Base-by-base conservation (phyloP, 2,329 filamentous ascomycete genomes). In the Knoxdaviesia proteae region DNA sequence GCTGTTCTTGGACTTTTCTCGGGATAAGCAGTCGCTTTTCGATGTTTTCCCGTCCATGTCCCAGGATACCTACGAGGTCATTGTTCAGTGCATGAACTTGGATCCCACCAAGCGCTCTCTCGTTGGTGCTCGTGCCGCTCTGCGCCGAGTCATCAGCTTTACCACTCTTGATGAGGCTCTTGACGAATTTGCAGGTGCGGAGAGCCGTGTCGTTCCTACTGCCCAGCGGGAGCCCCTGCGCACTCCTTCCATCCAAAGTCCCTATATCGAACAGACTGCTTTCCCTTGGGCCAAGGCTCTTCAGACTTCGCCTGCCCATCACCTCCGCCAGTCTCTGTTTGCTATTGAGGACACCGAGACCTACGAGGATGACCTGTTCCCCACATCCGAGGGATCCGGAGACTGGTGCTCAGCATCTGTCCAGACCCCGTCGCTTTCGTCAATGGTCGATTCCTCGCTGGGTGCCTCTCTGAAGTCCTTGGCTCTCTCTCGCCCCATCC, bases 41-140 rank as follows among this genome's bases (percentile, higher is more conserved):
- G 90, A 98, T 58, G 84, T 96, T 53, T 98, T 98, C 60, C 87
- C 90, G 36, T 87, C 83, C 59, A 94, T 98, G 88, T 96, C 88
- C 41, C 84, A 94, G 59, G 90, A 98, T 59, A 94, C 90, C 0
- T 98, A 83, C 54, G 86, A 94, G 60, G 84, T 98, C 50, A 76
- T 98, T 59, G 76, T 79, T 42, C 74, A 93, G 61, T 92, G 84
- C 58, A 74, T 98, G 73, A 84, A 84, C 52, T 64, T 98, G 51
- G 88, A 98, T 56, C 90, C 90, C 7, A 73, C 71, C 58, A 92
- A 86, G 67, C 81, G 90, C 44, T 92, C 87, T 34, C 67, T 98
- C 40, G 65, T 71, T 33, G 82, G 74, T 46, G 77, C 84, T 47
- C 83, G 83, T 50, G 73, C 84, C 42, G 82, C 83, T 42, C 74